Base-by-base conservation (phyloP, 1,284 basidiomycete species). In the Rhizoctonia solani region DNA sequence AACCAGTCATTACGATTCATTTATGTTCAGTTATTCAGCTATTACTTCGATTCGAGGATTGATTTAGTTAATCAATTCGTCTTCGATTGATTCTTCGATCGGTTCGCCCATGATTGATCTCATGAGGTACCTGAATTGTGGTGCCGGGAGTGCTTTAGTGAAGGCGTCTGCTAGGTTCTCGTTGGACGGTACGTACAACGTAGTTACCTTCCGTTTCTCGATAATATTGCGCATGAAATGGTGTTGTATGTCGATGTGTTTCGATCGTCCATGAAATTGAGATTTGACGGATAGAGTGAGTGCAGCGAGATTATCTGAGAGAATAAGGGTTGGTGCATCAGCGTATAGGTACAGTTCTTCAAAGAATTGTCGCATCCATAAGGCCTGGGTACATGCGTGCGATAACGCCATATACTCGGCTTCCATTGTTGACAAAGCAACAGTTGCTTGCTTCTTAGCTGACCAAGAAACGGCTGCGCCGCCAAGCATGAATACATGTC, bases 371-470 rank as follows among this genome's bases (percentile, higher is more conserved):
- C 42, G 16, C 1, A 77, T 67, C 74, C 74, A 78, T 0, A 74
- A 27, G 0, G 69, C 69, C 49, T 79, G 76, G 14, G 71, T 72
- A 0, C 69, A 68, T 0, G 74, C 72, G 27, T 76, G 72, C 9
- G 74, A 67, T 6, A 73, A 53, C 1, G 77, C 76, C 32, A 79
- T 74, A 58, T 78, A 80, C 69, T 81, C 78, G 0, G 79, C 75
- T 55, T 78, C 77, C 0, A 73, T 72, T 0, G 76, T 75, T 1
- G 78, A 80, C 1, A 69, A 47, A 0, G 76, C 71, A 0, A 76
- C 71, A 0, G 71, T 73, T 0, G 65, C 9, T 67, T 80, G 79
- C 14, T 74, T 71, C 19, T 74, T 73, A 0, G 75, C 76, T n/a
- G 68, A 59, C 77, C 76, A 79, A 13, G 72, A 74, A 37, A 82